phyloP scores from a whole-genome alignment of 495 filamentous ascomycete species.

The Xylaria bambusicola region DNA sequence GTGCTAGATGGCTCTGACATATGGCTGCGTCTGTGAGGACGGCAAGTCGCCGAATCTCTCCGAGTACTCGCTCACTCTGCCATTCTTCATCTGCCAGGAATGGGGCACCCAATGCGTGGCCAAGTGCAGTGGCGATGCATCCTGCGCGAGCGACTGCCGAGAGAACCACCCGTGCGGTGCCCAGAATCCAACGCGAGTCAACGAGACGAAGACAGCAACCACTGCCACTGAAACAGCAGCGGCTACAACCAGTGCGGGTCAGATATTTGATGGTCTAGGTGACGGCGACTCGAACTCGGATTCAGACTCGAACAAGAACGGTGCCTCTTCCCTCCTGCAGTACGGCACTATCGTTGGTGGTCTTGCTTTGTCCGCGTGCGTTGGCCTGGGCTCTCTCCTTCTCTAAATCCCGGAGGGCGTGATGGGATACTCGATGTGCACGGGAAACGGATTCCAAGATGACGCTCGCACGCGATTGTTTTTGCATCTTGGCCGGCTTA shows the following conservation, averaged over 20 bases:
- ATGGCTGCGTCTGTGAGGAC: constrained; percentile 76
- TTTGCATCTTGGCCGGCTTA: too few species aligned
- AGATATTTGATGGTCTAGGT: constrained; percentile 54
- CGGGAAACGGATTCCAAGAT: too few species aligned
- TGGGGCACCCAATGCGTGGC: constrained; percentile 70
- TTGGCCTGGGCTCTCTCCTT: constrained; percentile 30
- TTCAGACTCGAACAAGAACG: constrained; percentile 19
- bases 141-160: constrained; percentile 66
- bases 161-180: constrained; percentile 79
- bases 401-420: constrained; percentile 18
- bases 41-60: constrained; percentile 70
- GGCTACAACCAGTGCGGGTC: constrained; percentile 37
- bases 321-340: constrained; percentile 24
- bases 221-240: constrained; percentile 33
- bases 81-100: constrained; percentile 79
- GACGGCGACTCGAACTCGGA: constrained; percentile 19
- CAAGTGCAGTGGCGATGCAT: constrained; percentile 58
- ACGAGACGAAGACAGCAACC: constrained; percentile 53
- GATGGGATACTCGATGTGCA: too few species aligned
- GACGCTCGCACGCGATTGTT: too few species aligned
- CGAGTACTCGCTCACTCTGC: constrained; percentile 83
- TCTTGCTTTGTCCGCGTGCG: constrained; percentile 27
- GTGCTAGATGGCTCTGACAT: constrained; percentile 65
- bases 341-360: constrained; percentile 28
- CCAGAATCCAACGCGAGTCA: constrained; percentile 63